Conservation (phyloP, 345 rosid species). For the Citrus hindsii region DNA sequence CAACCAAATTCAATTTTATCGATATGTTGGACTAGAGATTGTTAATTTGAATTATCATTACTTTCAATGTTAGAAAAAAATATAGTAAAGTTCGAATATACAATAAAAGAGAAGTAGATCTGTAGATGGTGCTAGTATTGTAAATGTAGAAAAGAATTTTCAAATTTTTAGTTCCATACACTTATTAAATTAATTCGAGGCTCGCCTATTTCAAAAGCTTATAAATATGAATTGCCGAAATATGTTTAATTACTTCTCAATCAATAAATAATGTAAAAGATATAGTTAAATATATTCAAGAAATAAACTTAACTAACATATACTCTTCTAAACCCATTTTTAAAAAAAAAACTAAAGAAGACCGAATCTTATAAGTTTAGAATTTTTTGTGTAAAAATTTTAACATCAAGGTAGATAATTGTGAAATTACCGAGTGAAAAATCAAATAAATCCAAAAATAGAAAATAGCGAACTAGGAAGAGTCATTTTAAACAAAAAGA, state of each 20-base stretch:
- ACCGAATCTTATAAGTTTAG: neutral
- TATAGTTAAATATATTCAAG: neutral
- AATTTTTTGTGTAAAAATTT: neutral
- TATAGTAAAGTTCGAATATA: neutral
- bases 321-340: too few species aligned
- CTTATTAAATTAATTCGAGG: neutral
- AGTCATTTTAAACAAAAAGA: slow-evolving; percentile 10
- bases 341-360: too few species aligned
- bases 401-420: neutral
- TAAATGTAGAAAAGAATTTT: neutral
- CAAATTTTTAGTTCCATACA: neutral
- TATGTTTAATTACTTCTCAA: neutral
- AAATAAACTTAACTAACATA: neutral
- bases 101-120: neutral
- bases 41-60: neutral
- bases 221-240: neutral
- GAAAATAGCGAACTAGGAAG: slow-evolving; percentile 10
- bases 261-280: neutral
- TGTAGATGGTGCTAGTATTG: neutral
- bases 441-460: neutral
- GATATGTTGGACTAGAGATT: neutral
- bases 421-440: neutral
- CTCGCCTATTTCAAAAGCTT: too few species aligned
- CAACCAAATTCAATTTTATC: neutral
- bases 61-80: neutral